Evolutionary conservation across 2,329 filamentous ascomycete species (phyloP).

Genomic region (Cladosporium sp.): DNA sequence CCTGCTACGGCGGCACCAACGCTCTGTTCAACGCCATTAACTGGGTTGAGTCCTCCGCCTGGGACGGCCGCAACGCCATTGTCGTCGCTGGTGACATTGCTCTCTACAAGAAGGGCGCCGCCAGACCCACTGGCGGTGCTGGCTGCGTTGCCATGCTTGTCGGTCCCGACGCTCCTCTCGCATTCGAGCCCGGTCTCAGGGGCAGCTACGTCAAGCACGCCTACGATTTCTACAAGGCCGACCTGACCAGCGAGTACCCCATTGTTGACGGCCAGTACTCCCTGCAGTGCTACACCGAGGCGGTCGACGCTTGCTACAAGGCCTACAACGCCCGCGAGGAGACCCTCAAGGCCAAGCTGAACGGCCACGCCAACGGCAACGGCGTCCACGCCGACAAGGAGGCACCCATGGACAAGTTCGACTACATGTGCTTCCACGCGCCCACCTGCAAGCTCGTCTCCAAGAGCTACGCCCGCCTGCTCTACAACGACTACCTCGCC

Average conservation of each 20-base stretch:
- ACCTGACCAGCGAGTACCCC: conserved; percentile 51
- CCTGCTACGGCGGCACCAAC: conserved; percentile 53
- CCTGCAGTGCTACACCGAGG: conserved; percentile 50
- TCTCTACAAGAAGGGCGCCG: conserved; percentile 52
- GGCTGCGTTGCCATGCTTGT: conserved; percentile 53
- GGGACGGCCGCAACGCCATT: conserved; percentile 50
- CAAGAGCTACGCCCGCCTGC: conserved; percentile 50
- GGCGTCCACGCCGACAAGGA: conserved; percentile 37
- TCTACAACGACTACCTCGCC: conserved; percentile 50
- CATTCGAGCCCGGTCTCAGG: conserved; percentile 47
- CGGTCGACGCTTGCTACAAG: conserved; percentile 51
- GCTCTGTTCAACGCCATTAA: conserved; percentile 52
- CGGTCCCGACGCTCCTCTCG: conserved; percentile 48
- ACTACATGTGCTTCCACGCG: conserved; percentile 53
- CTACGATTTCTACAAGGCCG: conserved; percentile 55
- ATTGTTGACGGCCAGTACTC: conserved; percentile 52
- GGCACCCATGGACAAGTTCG: conserved; percentile 49
- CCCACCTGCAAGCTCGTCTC: conserved; percentile 53
- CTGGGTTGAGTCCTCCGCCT: conserved; percentile 52
- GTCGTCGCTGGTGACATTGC: conserved; percentile 52
- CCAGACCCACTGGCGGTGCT: conserved; percentile 50
- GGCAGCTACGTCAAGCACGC: conserved; percentile 49
- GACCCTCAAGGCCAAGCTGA: conserved; percentile 40
- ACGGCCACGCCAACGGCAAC: conserved; percentile 37
- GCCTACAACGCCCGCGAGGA: conserved; percentile 49